These are phyloP conservation scores for Ganoderma boninense DNA, from an alignment of 1,284 basidiomycete species.

Conservation along the genomic window DNA sequence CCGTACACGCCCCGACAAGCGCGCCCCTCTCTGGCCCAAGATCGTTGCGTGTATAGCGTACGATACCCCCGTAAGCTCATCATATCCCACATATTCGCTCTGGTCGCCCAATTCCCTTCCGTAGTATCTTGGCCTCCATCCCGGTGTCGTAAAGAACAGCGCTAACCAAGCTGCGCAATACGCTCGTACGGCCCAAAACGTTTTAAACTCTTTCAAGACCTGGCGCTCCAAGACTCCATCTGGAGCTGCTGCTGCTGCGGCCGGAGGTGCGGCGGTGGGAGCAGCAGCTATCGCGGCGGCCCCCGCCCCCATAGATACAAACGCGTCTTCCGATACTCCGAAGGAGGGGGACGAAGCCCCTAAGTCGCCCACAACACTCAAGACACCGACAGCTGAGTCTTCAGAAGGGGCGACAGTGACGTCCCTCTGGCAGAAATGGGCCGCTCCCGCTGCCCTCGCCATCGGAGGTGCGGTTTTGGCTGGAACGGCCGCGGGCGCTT, in stretches of 20 bases:
- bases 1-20: constrained; percentile 63
- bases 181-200: constrained; percentile 69
- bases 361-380: constrained; percentile 32
- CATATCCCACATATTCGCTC: background rate
- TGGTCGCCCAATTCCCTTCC: constrained; percentile 11
- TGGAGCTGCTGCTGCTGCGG: constrained; percentile 34
- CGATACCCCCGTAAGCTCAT: constrained; percentile 83
- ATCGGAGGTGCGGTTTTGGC: constrained; percentile 78
- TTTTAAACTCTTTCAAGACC: constrained; percentile 58
- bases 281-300: background rate
- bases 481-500: constrained; percentile 88
- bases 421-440: constrained; percentile 69
- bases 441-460: constrained; percentile 64
- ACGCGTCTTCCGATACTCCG: background rate
- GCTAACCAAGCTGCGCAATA: constrained; percentile 83
- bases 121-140: constrained; percentile 89
- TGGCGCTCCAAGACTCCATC: constrained; percentile 41
- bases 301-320: background rate
- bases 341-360: constrained; percentile 1
- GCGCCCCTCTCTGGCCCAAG: constrained; percentile 83
- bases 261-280: too few relatives aligned
- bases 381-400: constrained; percentile 33
- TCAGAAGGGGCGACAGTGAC: constrained; percentile 33
- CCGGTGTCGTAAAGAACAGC: constrained; percentile 86
- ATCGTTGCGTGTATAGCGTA: constrained; percentile 87